phyloP scores from a whole-genome alignment of 768 basidiomycete genomes.

The Gloeopeniophorella convolvens region DNA sequence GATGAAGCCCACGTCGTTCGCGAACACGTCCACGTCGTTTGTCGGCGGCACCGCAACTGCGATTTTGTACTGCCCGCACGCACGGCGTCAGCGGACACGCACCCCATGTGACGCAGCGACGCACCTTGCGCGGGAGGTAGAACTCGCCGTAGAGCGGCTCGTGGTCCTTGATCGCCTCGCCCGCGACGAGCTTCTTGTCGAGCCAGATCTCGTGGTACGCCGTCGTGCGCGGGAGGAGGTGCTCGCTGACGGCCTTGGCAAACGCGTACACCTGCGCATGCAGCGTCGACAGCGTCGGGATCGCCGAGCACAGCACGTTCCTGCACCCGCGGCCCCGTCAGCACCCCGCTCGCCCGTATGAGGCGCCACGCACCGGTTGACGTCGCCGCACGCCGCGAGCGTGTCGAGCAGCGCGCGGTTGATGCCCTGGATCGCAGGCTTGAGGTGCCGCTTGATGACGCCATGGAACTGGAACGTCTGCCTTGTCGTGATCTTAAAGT shows the following conservation, averaged over 20 bases:
- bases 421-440: constrained; percentile 94
- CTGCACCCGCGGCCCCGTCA: constrained; percentile 34
- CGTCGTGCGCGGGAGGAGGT: constrained; percentile 81
- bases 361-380: constrained; percentile 66
- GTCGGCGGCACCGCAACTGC: constrained; percentile 94
- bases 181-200: constrained; percentile 93
- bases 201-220: constrained; percentile 99
- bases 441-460: constrained; percentile 94
- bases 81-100: constrained; percentile 11
- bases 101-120: constrained; percentile 19
- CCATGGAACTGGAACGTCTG: constrained; percentile 99
- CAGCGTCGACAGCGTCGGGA: constrained; percentile 82
- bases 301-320: constrained; percentile 87
- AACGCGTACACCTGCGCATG: constrained; percentile 83
- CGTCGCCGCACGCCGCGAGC: constrained; percentile 96
- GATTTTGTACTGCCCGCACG: constrained; percentile 75
- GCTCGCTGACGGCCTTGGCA: constrained; percentile 74
- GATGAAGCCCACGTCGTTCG: constrained; percentile 95
- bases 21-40: constrained; percentile 94
- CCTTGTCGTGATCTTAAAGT: constrained; percentile 96
- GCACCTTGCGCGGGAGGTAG: constrained; percentile 92
- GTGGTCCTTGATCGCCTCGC: constrained; percentile 88
- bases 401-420: constrained; percentile 89
- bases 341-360: too few relatives aligned
- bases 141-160: constrained; percentile 98